These are phyloP conservation scores for Nitzschia putrida DNA, from an alignment of 108 stramenopile species.

Conservation along the genomic window DNA sequence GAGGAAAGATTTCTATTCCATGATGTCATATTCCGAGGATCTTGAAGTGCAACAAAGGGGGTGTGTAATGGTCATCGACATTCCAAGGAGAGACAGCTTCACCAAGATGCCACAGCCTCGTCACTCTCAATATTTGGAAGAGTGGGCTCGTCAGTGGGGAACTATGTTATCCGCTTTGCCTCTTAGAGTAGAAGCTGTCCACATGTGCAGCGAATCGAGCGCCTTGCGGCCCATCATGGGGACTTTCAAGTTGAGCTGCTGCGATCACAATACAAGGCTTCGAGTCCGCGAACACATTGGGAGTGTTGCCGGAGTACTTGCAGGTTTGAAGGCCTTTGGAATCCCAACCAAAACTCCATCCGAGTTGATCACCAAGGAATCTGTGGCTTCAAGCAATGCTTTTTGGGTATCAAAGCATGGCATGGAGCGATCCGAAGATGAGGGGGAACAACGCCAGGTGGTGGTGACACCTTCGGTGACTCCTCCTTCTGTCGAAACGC, in stretches of 20 bases:
- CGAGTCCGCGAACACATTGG: slow-evolving; percentile 19
- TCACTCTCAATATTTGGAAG: neutral
- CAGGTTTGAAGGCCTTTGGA: neutral
- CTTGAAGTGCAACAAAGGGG: slow-evolving; percentile 10
- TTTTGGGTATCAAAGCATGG: too few species aligned
- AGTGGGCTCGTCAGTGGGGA: slow-evolving; percentile 6
- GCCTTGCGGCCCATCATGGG: neutral
- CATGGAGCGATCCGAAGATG: too few species aligned
- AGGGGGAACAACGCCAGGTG: too few species aligned
- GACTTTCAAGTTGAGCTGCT: slow-evolving; percentile 4
- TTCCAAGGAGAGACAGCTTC: neutral
- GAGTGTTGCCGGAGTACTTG: neutral
- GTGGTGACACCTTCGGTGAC: too few species aligned
- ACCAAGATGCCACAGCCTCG: neutral
- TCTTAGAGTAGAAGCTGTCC: slow-evolving; percentile 3
- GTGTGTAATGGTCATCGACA: slow-evolving; percentile 1
- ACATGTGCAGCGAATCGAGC: slow-evolving; percentile 12
- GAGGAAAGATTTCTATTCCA: neutral
- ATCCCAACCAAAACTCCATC: slow-evolving; percentile 11
- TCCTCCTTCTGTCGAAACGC: too few species aligned
- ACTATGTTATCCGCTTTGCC: slow-evolving; percentile 3
- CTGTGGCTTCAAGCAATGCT: too few species aligned
- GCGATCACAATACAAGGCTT: neutral
- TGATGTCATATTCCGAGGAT: neutral
- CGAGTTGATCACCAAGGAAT: too few species aligned